Conservation (phyloP, 2,329 filamentous ascomycete genomes). For the Diplodia corticola region DNA sequence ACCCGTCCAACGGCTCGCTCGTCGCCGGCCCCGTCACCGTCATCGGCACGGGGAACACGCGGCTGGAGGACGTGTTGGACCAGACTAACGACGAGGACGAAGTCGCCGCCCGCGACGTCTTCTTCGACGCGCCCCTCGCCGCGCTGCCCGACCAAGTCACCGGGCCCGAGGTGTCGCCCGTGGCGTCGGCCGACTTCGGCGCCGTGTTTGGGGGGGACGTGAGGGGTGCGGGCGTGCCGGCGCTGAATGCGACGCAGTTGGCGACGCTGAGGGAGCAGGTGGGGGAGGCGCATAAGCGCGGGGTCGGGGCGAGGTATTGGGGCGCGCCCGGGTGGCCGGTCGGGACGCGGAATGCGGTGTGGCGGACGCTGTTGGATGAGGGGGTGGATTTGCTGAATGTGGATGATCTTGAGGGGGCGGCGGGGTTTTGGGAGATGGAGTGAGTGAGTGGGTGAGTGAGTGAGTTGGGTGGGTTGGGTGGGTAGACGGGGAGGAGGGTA, state of each 20-base stretch:
- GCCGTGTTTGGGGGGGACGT: slow-evolving; percentile 46
- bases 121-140: slow-evolving; percentile 60
- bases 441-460: background rate
- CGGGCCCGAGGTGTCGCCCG: slow-evolving; percentile 53
- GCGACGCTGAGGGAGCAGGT: slow-evolving; percentile 56
- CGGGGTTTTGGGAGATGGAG: slow-evolving; percentile 43
- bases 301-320: slow-evolving; percentile 64
- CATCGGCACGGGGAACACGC: slow-evolving; percentile 62
- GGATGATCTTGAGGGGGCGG: slow-evolving; percentile 60
- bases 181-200: slow-evolving; percentile 56
- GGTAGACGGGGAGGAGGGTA: too few relatives aligned
- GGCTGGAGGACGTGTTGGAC: slow-evolving; percentile 49
- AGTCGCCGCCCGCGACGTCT: slow-evolving; percentile 52
- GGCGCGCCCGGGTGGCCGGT: slow-evolving; percentile 62
- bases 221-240: slow-evolving; percentile 27
- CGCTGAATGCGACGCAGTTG: slow-evolving; percentile 52
- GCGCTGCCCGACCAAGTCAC: slow-evolving; percentile 52
- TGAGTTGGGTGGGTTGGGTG: background rate
- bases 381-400: slow-evolving; percentile 65
- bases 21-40: slow-evolving; percentile 57
- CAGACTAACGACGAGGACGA: slow-evolving; percentile 37
- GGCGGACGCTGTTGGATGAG: slow-evolving; percentile 57
- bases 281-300: slow-evolving; percentile 53
- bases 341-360: slow-evolving; percentile 58
- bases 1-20: slow-evolving; percentile 49